Evolutionary conservation across 75 land plant species (phyloP), one percentile per base, ranked within the genome.

Genomic region (Pinus tabuliformis): DNA sequence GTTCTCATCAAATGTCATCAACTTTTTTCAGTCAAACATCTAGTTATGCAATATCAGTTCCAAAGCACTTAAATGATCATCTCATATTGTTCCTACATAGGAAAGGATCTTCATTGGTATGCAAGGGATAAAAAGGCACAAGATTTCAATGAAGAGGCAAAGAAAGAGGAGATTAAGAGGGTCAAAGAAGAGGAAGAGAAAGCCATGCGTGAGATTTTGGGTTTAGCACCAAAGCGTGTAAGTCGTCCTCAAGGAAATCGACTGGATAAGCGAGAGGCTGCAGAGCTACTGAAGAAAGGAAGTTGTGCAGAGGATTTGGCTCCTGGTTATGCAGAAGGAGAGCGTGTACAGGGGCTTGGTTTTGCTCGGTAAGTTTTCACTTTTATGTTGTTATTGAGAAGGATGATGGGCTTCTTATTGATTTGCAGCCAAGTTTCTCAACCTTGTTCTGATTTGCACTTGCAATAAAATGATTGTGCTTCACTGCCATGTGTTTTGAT

Each of bases 31-130:
- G 30, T 62, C 26, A 24, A 62, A 26, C 24, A 5, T 24, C 22
- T 63, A 4, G 42, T 64, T 64, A 6, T 64, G 42, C 36, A 64
- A 30, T 64, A 7, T 3, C 7, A 37, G 39, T 42, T 20, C 42
- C 18, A 16, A 36, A 64, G 18, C 15, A 42, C 16, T 74, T 54
- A 57, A 58, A 39, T 78, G 15, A 66, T 75, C 56, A 3, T n/a
- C 24, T 60, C 12, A 74, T 62, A 63, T 68, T 20, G 49, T 20
- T 68, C 21, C 11, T 42, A 39, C 49, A 56, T 88, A 97, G 99
- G 99, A 42, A 97, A 97, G 76, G 99, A 97, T 79, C 87, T 97
- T 37, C 74, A 75, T 68, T 97, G 99, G 99, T 97, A 97, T 73
- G 72, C 92, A 26, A 86, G 86, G 81, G 99, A 96, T 54, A 91